Evolutionary conservation across 108 stramenopile species (phyloP), one percentile per base, ranked within the genome.

Genomic region (Fragilariopsis cylindrus): DNA sequence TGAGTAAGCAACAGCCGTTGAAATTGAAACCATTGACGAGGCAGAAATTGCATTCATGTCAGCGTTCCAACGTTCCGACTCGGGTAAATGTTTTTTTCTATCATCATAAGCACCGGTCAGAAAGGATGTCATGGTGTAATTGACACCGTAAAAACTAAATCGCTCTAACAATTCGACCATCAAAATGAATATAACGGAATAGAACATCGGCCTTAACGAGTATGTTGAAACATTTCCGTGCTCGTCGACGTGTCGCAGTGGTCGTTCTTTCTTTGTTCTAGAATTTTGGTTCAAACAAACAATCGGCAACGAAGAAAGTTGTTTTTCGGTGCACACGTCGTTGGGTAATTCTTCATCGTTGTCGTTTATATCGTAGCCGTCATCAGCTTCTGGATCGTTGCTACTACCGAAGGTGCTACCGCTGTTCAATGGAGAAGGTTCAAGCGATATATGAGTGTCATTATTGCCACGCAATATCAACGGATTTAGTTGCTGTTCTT

Each of bases 1-100:
- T 18, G 92, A 90, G 79, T 92, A 95, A 13, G 94, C 94, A 30
- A 95, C 85, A 7, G 92, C 94, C 5, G 85, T 89, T 7, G 88
- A 84, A 48, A 89, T 84, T 58, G 87, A 86, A 5, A 92, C 92
- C 69, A 88, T 90, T 4, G 87, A 80, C 3, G 88, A 87, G 0
- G 94, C 94, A 15, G 68, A 57, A 12, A 93, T 78, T 46, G 85
- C 78, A 7, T 82, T 68, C 82, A 91, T 81, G 58, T 79, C 85
- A 18, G 90, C 87, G 69, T 90, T 93, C 92, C 92, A 93, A 21
- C 80, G 70, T 5, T 48, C 60, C 43, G 19, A 6, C 46, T 63
- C 62, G 2, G 16, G 42, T 5, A 63, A 44, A 40, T 63, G 19
- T 12, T 63, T 11, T 41, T 63, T 63, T 12, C 62, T 42, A 9